These are phyloP conservation scores for Pneumocystis wakefieldiae DNA, from an alignment of 1,139 yeast genomes.

Conservation along the genomic window DNA sequence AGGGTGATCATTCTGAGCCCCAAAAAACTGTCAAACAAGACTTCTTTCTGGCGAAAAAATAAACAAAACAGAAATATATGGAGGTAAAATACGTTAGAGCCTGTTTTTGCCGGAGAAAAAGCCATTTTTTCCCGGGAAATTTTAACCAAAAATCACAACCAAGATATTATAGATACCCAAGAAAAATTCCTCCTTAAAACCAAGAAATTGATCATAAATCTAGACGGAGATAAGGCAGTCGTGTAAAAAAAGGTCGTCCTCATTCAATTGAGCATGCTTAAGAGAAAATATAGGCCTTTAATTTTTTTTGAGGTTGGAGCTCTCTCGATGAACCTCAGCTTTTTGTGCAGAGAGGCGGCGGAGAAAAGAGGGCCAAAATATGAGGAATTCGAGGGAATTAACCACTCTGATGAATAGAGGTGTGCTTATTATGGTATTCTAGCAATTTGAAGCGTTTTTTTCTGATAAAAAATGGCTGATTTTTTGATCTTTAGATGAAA, in stretches of 20 bases:
- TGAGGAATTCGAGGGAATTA: neutral
- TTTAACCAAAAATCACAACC: neutral
- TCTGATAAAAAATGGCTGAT: neutral
- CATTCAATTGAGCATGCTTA: neutral
- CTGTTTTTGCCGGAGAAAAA: constrained; percentile 2
- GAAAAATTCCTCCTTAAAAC: neutral
- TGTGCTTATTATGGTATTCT: neutral
- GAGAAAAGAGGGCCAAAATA: neutral
- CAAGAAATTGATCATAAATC: neutral
- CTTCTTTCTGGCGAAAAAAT: constrained; percentile 20
- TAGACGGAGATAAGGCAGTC: neutral
- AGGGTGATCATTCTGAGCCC: constrained; percentile 62
- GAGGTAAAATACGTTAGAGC: constrained; percentile 20
- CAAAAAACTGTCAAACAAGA: constrained; percentile 46
- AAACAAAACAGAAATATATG: neutral
- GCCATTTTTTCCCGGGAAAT: neutral
- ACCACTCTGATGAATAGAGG: neutral
- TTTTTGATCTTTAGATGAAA: neutral
- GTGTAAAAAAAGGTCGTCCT: neutral
- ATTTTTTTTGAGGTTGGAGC: neutral
- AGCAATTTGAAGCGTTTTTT: neutral
- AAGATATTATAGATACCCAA: neutral
- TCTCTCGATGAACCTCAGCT: neutral
- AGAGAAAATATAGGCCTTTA: neutral
- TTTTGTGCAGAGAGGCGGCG: neutral